phyloP scores from a whole-genome alignment of 345 rosid species.

The Erysimum cheiranthoides region DNA sequence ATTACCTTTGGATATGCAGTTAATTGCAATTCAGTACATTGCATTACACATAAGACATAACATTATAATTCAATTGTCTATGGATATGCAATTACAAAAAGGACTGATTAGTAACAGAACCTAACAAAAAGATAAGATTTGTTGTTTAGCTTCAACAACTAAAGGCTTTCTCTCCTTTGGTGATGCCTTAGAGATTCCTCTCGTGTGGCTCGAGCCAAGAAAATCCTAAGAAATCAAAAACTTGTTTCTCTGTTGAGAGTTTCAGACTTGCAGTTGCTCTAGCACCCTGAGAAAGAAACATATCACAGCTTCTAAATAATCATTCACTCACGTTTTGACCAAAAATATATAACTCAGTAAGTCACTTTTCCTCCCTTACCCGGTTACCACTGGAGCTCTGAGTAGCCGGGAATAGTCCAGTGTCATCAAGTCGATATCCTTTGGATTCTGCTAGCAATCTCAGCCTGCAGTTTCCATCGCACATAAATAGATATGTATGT shows the following conservation, averaged over 20 bases:
- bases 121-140: conserved; percentile 1
- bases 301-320: background rate
- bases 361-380: conserved; percentile 48
- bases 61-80: background rate
- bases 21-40: background rate
- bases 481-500: background rate
- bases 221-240: conserved; percentile 82
- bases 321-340: conserved; percentile 6
- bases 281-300: conserved; percentile 58
- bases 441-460: conserved; percentile 90
- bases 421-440: conserved; percentile 88
- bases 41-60: background rate
- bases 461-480: conserved; percentile 58
- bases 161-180: background rate
- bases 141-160: conserved; percentile 11
- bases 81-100: background rate
- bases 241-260: conserved; percentile 71
- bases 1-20: background rate
- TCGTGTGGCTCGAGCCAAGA: conserved; percentile 85
- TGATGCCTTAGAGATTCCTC: conserved; percentile 66
- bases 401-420: conserved; percentile 89
- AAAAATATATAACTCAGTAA: background rate
- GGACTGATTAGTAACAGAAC: background rate
- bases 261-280: conserved; percentile 68
- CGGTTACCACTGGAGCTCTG: conserved; percentile 73